Base-by-base conservation (phyloP, 805 yeast genomes). In the Torulaspora gathmanii region DNA sequence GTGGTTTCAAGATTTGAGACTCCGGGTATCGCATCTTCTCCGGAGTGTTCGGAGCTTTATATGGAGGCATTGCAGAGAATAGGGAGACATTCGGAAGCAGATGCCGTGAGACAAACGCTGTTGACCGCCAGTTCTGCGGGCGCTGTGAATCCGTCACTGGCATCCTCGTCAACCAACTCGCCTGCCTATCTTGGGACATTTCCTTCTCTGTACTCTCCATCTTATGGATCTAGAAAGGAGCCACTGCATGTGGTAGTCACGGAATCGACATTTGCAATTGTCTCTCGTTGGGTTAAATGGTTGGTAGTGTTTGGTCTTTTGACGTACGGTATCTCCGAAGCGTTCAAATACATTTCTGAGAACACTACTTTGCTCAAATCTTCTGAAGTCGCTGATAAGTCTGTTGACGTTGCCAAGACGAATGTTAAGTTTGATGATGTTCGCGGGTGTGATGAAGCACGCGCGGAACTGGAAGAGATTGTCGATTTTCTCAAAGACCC, bases 401-500 rank as follows among this genome's bases (percentile, higher is more conserved):
- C 87, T 3, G 83, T 87, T 34, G 96, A 89, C 56, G 89, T 86
- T 42, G 78, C 87, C 16, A 84, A 83, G 63, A 84, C 91, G 5
- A 85, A 85, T 33, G 97, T 90, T 31, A 82, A 81, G 63, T 93
- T 93, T 65, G 78, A 81, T 36, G 99, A 93, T 64, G 98, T 95
- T 28, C 83, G 90, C 60, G 99, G 99, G 46, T 95, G 91, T 50
- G 99, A 95, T 68, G 99, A 93, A 71, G 99, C 99, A 3, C 82
- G 97, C 60, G 87, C 95, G 6, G 99, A 93, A 70, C 75, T 93
- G 52, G 96, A 93, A 67, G 99, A 93, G 68, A 86, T 95, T 58
- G 99, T 93, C n/a, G 97, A 91, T 49, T 93, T 93, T 61, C 77
- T 93, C 60, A 89, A 89, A 62, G 98, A 93, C 65, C 99, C 99